Evolutionary conservation across 345 rosid genomes (phyloP).

Genomic region (Arabis alpina): DNA sequence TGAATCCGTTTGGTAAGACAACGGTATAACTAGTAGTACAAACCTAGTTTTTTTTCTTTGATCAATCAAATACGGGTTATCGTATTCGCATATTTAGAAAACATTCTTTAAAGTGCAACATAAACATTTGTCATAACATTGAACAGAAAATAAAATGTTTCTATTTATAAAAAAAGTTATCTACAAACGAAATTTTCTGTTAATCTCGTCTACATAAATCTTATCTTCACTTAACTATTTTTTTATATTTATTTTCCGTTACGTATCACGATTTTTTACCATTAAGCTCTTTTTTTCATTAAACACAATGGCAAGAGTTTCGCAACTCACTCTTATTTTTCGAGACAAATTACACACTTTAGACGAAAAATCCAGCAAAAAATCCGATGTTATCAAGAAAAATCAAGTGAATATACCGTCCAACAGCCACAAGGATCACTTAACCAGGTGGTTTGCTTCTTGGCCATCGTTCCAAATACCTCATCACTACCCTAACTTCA

Average conservation of each 20-base stretch:
- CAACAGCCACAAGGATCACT: neutral
- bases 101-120: neutral
- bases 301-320: slow-evolving; percentile 10
- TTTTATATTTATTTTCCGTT: too few species aligned
- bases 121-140: neutral
- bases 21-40: too few species aligned
- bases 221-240: neutral
- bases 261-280: too few species aligned
- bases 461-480: slow-evolving; percentile 57
- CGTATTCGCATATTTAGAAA: too few species aligned
- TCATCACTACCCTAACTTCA: slow-evolving; percentile 61
- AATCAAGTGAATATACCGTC: neutral
- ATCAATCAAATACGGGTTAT: too few species aligned
- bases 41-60: too few species aligned
- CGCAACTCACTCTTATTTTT: slow-evolving; percentile 26
- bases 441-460: neutral
- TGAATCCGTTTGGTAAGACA: too few species aligned
- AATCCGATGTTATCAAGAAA: neutral
- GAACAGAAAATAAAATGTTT: slow-evolving; percentile 10
- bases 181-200: neutral
- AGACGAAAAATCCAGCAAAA: slow-evolving; percentile 1
- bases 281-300: neutral
- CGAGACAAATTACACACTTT: slow-evolving; percentile 10
- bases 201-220: slow-evolving; percentile 2
- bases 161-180: neutral